Base-by-base conservation (phyloP, 169 alveolate species). In the Plasmodium fragile region DNA sequence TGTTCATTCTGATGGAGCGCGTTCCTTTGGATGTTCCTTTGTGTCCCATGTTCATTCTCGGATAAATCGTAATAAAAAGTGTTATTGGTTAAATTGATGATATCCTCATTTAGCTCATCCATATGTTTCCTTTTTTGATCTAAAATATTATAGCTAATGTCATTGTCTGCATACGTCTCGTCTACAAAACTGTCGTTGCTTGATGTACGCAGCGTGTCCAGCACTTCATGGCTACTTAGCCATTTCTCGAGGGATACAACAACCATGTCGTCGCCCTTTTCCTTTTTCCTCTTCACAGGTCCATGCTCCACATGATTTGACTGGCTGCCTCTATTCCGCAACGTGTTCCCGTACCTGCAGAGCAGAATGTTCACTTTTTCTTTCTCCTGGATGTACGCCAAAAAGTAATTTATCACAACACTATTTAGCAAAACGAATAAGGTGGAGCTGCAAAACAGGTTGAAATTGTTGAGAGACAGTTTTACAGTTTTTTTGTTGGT, bases 371-470 rank as follows among this genome's bases (percentile, higher is more conserved):
- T 41, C 25, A 89, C 4, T 36, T 89, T 89, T 78, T 89, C 82
- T 22, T 43, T 89, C 75, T 89, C 94, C 25, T 89, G 94, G 32
- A 89, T 78, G 49, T 89, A 79, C 18, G 77, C 28, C 25, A 89
- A 78, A 89, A 89, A 78, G 49, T 45, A 78, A 89, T 89, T 77
- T 41, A 89, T 78, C 30, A 65, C 18, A 16, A 89, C 43, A 65
- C 81, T 71, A 53, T 79, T 78, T 59, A 89, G 49, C 18, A 89
- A 78, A 18, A 89, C 82, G 70, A 89, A 89, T 65, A 89, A 7
- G 28, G 94, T 89, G 49, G 94, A 89, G 49, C 94, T 89, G 71
- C 59, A 89, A 59, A 89, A 89, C 77, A 89, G 78, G 45, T 89
- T 41, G 34, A 89, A 89, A 69, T 89, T 89, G 11, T 16, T 55